Evolutionary conservation across 108 stramenopile genomes (phyloP).

Genomic region (Pseudonitzschia multiseries): DNA sequence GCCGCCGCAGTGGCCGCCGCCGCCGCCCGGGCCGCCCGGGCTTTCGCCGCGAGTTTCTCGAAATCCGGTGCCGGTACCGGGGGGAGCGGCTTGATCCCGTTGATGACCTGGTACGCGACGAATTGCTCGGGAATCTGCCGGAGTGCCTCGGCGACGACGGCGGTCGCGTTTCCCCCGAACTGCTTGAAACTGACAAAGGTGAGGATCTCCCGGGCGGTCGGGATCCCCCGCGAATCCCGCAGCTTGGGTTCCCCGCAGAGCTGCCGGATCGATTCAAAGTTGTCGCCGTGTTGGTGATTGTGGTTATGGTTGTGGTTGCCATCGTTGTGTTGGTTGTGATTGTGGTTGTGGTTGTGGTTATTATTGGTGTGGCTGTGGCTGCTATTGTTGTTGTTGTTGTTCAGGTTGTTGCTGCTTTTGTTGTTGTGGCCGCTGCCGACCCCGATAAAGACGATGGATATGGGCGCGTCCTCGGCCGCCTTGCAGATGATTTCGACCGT

Average conservation of each 20-base stretch:
- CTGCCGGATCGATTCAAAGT: conserved; percentile 45
- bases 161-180: conserved; percentile 46
- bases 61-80: conserved; percentile 21
- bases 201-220: conserved; percentile 68
- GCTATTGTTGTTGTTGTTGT: too few relatives aligned
- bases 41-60: not conserved
- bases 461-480: conserved; percentile 60
- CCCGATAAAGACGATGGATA: conserved; percentile 80
- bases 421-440: too few relatives aligned
- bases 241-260: conserved; percentile 26
- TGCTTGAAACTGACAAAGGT: conserved; percentile 71
- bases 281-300: too few relatives aligned
- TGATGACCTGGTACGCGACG: conserved; percentile 47
- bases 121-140: conserved; percentile 67
- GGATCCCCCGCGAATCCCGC: conserved; percentile 46
- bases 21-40: too few relatives aligned
- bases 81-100: conserved; percentile 47
- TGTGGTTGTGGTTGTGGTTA: too few relatives aligned
- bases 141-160: conserved; percentile 46
- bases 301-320: too few relatives aligned
- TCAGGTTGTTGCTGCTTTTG: too few relatives aligned
- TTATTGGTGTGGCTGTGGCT: too few relatives aligned
- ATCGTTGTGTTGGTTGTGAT: too few relatives aligned
- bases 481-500: conserved; percentile 54
- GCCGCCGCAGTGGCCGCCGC: too few relatives aligned